phyloP scores from a whole-genome alignment of 2,329 filamentous ascomycete genomes.

The Pestalotiopsis sp. region DNA sequence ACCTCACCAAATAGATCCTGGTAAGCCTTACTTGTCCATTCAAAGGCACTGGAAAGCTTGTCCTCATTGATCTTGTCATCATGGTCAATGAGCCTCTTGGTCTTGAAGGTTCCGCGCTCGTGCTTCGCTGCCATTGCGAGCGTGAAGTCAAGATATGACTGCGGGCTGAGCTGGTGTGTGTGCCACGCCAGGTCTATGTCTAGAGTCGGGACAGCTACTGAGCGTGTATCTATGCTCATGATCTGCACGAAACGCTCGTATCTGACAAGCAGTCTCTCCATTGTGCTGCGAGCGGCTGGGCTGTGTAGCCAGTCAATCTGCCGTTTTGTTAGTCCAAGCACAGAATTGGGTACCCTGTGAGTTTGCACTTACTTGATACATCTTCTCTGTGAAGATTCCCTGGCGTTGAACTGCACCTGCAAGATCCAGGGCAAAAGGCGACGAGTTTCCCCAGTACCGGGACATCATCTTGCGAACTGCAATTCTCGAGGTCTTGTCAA shows the following conservation, averaged over 20 bases:
- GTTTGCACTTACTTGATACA: slow-evolving; percentile 49
- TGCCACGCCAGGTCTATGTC: slow-evolving; percentile 81
- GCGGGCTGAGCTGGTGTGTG: slow-evolving; percentile 74
- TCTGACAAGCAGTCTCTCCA: slow-evolving; percentile 65
- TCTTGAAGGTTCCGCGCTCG: too few relatives aligned
- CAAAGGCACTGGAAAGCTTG: slow-evolving; percentile 66
- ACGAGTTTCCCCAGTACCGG: slow-evolving; percentile 68
- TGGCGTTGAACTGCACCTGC: slow-evolving; percentile 65
- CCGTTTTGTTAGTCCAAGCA: background rate
- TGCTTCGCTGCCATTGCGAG: too few relatives aligned
- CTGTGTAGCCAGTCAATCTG: slow-evolving; percentile 53
- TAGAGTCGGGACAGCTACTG: slow-evolving; percentile 70
- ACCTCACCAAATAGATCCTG: slow-evolving; percentile 65
- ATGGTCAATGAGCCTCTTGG: too few relatives aligned
- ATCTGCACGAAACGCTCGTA: slow-evolving; percentile 67
- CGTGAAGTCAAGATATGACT: slow-evolving; percentile 64
- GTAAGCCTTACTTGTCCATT: slow-evolving; percentile 74
- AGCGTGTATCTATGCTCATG: too few relatives aligned
- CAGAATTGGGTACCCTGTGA: slow-evolving; percentile 27
- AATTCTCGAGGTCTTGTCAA: slow-evolving; percentile 47
- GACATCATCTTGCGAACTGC: slow-evolving; percentile 55
- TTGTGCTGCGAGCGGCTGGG: slow-evolving; percentile 63
- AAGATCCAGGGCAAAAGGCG: slow-evolving; percentile 64
- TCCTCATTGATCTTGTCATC: slow-evolving; percentile 81
- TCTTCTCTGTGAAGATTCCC: slow-evolving; percentile 67